Conservation (phyloP, 352 stramenopile species). For the Pythium brassicae region DNA sequence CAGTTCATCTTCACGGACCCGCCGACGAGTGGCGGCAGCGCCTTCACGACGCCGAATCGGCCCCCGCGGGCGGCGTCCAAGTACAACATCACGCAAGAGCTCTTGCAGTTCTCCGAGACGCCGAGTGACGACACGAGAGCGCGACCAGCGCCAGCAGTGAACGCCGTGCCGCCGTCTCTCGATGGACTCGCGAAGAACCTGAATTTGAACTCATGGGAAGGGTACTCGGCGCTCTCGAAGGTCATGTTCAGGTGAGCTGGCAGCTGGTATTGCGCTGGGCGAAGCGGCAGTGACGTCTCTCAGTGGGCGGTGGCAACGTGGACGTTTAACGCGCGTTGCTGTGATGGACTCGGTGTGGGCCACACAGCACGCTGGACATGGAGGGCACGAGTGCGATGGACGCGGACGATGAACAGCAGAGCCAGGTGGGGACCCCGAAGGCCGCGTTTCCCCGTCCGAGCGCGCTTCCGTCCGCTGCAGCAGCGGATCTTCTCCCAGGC, state of each 20-base stretch:
- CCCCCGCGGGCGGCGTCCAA: constrained; percentile 8
- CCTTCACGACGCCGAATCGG: constrained; percentile 14
- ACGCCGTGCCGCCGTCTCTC: constrained; percentile 15
- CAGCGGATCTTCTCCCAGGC: constrained; percentile 1
- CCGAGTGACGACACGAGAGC: constrained; percentile 9
- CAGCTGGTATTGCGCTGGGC: background rate
- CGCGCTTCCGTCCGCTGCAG: background rate
- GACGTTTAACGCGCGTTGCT: background rate
- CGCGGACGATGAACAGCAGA: background rate
- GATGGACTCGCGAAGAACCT: constrained; percentile 35
- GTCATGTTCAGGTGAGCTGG: constrained; percentile 59
- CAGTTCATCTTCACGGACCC: constrained; percentile 15
- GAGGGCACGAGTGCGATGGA: constrained; percentile 1
- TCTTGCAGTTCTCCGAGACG: constrained; percentile 14
- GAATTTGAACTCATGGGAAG: constrained; percentile 57
- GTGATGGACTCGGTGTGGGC: background rate
- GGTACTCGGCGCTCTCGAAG: constrained; percentile 69
- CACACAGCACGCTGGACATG: constrained; percentile 24
- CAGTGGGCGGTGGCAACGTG: too few relatives aligned
- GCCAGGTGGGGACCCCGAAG: background rate
- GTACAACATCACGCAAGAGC: constrained; percentile 20
- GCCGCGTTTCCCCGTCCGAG: background rate
- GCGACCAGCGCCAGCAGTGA: constrained; percentile 2
- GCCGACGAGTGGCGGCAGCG: constrained; percentile 4
- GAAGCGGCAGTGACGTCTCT: background rate